Evolutionary conservation across 805 yeast species (phyloP), one percentile per base, ranked within the genome.

Genomic region (Priceomyces castillae): DNA sequence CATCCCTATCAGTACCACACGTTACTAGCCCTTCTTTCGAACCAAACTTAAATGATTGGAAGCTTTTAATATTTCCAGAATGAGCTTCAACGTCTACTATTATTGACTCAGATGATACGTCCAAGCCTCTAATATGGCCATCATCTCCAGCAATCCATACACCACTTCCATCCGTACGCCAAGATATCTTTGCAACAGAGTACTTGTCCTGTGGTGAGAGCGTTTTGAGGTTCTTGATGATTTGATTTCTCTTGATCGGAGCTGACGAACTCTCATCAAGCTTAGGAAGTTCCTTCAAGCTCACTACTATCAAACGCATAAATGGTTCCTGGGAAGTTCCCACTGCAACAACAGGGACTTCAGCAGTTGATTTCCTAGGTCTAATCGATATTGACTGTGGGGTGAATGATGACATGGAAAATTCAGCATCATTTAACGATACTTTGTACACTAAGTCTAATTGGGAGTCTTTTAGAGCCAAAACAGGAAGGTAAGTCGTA

Each of bases 301-400:
- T 58, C 0, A 81, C 71, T 0, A 86, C 59, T 1, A 88, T 73
- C 10, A 86, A 50, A 50, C 95, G 62, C 86, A 86, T 79, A 53
- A 72, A 84, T 3, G 96, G 96, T 11, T 77, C 74, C 53, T 87
- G 92, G 1, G 90, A 81, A 0, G 96, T 88, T 0, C 82, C 88
- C 6, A 86, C 74, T 0, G 83, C 80, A 12, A 84, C 55, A 18
- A 71, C 49, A 0, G 69, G 66, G 1, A 51, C 49, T 2, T 41
- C 42, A 2, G 30, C 30, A n/a, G 47, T 43, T 0, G 47, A 43
- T 2, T 36, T 19, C 3, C 45, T 16, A 6, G 37, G 37, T 22
- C 44, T 50, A 11, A 59, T 52, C 0, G 68, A 47, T 6, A 79
- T 61, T 7, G 64, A 51, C 71, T 78, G 70, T 11, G 86, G 83